phyloP scores from a whole-genome alignment of 768 basidiomycete species.

The Xerocomus potaroensis region DNA sequence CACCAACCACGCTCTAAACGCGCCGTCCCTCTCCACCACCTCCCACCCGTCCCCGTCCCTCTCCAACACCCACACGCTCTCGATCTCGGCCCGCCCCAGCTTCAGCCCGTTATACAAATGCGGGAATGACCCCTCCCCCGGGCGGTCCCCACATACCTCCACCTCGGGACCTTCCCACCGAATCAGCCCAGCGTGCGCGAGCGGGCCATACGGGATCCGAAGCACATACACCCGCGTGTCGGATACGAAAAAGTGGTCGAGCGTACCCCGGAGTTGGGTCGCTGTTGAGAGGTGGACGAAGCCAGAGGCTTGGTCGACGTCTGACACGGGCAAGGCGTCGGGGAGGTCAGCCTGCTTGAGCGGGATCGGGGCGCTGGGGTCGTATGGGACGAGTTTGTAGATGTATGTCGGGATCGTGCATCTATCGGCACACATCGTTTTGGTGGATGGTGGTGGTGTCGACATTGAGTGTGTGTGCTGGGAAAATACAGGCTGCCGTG shows the following conservation, averaged over 20 bases:
- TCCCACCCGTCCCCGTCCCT: slow-evolving; percentile 31
- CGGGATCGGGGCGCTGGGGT: slow-evolving; percentile 36
- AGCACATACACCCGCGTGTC: slow-evolving; percentile 40
- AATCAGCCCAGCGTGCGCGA: slow-evolving; percentile 31
- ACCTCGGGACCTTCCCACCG: slow-evolving; percentile 48
- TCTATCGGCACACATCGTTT: no score
- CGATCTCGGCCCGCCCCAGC: slow-evolving; percentile 44
- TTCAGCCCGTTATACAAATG: slow-evolving; percentile 47
- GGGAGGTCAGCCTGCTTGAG: slow-evolving; percentile 36
- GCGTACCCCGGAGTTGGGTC: slow-evolving; percentile 43
- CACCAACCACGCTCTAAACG: slow-evolving; percentile 30
- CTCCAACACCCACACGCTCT: slow-evolving; percentile 34
- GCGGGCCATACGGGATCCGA: slow-evolving; percentile 37
- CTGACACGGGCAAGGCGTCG: slow-evolving; percentile 43
- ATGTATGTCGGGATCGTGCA: slow-evolving; percentile 42
- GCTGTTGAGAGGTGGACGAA: slow-evolving; percentile 58
- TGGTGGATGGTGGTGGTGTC: slow-evolving; percentile 1
- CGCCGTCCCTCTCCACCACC: slow-evolving; percentile 17
- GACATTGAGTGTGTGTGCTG: no score
- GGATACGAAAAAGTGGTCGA: slow-evolving; percentile 42
- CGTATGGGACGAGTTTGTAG: slow-evolving; percentile 55
- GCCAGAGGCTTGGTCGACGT: slow-evolving; percentile 41
- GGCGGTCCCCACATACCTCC: slow-evolving; percentile 37
- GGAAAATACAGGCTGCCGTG: no score
- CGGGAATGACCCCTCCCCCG: slow-evolving; percentile 47